These are phyloP conservation scores for Lecanoromycetidae sp. DNA, from an alignment of 2,329 filamentous ascomycete genomes.

Conservation along the genomic window DNA sequence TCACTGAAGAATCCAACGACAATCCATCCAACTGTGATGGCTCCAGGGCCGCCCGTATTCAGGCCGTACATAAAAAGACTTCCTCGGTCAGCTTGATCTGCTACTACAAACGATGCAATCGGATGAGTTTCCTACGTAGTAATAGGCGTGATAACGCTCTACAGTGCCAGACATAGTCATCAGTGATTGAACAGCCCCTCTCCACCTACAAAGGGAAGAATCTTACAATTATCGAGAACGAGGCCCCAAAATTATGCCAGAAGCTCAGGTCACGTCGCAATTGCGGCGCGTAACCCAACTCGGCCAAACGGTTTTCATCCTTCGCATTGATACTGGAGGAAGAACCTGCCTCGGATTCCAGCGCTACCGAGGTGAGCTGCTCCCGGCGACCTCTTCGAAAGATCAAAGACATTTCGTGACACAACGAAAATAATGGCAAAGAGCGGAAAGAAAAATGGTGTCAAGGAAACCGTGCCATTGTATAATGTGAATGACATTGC, in stretches of 20 bases:
- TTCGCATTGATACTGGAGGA: slow-evolving; percentile 13
- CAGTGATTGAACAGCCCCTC: background rate
- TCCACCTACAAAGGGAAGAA: background rate
- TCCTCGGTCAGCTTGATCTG: background rate
- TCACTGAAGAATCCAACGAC: slow-evolving; percentile 42
- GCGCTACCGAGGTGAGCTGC: too few species aligned
- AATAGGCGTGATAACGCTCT: slow-evolving; percentile 46
- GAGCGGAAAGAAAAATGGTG: too few species aligned
- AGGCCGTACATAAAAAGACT: slow-evolving; percentile 44
- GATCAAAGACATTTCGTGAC: too few species aligned
- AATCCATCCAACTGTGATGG: slow-evolving; percentile 46
- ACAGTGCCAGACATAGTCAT: background rate
- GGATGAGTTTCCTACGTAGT: slow-evolving; percentile 32
- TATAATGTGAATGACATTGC: too few species aligned
- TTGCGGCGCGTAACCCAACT: slow-evolving; percentile 50
- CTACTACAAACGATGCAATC: too few species aligned
- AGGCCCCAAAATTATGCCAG: slow-evolving; percentile 49
- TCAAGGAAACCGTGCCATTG: too few species aligned
- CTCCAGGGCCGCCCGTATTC: slow-evolving; percentile 43
- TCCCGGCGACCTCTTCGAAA: too few species aligned
- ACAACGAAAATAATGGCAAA: too few species aligned
- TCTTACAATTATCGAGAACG: slow-evolving; percentile 46
- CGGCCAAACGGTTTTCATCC: slow-evolving; percentile 41
- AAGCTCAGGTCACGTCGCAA: slow-evolving; percentile 45
- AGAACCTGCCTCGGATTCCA: too few species aligned